Evolutionary conservation across 108 stramenopile genomes (phyloP), one percentile per base, ranked within the genome.

Genomic region (Cyclostephanos tholiformis): DNA sequence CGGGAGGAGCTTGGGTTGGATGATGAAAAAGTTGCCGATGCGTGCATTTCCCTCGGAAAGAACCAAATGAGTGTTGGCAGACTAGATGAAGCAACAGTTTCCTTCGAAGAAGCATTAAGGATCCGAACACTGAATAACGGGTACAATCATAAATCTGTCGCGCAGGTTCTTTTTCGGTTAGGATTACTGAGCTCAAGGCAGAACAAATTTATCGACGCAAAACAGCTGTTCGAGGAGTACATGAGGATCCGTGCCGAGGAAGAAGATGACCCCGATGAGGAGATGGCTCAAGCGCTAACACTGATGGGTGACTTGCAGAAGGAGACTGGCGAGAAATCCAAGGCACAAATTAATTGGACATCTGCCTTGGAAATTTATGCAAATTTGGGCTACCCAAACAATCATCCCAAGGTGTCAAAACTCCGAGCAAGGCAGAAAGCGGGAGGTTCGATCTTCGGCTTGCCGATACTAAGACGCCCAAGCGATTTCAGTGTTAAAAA

Each of bases 311-410:
- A 82, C 57, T 64, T 72, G 9, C 81, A 82, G 32, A 67, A 63
- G 41, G 75, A 72, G 20, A 67, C 71, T 9, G 66, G 71, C 1
- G 81, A 76, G 43, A 75, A 76, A 52, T 76, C 81, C 9, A 82
- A 76, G 71, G 81, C 81, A 7, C 74, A 72, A 61, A 82, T 72
- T 38, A 75, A 82, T 56, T 82, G 81, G 81, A 71, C 67, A 29
- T 82, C 81, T n/a, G 81, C 81, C 0, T 60, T 76, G 16, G 74
- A 82, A 55, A 82, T 76, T 27, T 82, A 82, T 63, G 44, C 30
- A 22, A 70, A 72, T 36, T 63, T 82, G 48, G 71, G 71, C 51
- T 82, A 82, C 44, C 51, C 64, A 13, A 75, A 76, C 26, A 49
- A 72, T 48, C 74, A 82, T 59, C 74, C 74, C 23, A 82, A 76